Conservation (phyloP, 306 rosid species). For the Cucurbita argyrosperma region DNA sequence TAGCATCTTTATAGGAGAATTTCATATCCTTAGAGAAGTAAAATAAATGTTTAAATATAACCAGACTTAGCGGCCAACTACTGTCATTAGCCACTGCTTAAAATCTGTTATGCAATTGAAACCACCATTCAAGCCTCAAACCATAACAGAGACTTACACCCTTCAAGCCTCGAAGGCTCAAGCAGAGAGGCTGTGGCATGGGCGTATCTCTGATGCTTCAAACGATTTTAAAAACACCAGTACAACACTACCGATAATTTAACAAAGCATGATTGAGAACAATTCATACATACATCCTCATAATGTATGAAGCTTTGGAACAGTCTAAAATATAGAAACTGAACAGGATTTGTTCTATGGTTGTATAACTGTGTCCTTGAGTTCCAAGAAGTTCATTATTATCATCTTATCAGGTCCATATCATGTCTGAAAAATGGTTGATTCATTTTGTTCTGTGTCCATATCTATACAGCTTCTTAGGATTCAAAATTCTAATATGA, state of each 20-base stretch:
- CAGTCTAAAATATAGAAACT: neutral
- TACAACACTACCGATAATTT: neutral
- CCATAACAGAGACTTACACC: neutral
- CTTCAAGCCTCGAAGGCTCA: neutral
- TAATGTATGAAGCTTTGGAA: neutral
- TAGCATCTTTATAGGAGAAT: no score
- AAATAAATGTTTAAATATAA: no score
- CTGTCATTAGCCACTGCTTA: neutral
- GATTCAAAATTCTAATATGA: neutral
- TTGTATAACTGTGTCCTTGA: neutral
- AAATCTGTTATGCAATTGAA: neutral
- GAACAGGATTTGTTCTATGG: neutral
- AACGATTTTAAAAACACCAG: neutral
- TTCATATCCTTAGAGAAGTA: no score
- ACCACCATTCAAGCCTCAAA: neutral
- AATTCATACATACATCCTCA: neutral
- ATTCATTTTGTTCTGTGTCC: neutral
- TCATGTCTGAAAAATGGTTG: neutral
- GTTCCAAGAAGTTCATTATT: neutral
- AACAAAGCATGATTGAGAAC: neutral
- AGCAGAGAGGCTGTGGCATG: neutral
- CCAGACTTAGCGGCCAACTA: neutral
- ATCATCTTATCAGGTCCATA: neutral
- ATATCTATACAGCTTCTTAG: neutral
- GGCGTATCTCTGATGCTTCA: neutral